Percentiles rank a stretch among this genome's conserved stretches.
Evolutionary conservation across 2,329 filamentous ascomycete genomes (phyloP).

Genomic region (Fusarium sp.): DNA sequence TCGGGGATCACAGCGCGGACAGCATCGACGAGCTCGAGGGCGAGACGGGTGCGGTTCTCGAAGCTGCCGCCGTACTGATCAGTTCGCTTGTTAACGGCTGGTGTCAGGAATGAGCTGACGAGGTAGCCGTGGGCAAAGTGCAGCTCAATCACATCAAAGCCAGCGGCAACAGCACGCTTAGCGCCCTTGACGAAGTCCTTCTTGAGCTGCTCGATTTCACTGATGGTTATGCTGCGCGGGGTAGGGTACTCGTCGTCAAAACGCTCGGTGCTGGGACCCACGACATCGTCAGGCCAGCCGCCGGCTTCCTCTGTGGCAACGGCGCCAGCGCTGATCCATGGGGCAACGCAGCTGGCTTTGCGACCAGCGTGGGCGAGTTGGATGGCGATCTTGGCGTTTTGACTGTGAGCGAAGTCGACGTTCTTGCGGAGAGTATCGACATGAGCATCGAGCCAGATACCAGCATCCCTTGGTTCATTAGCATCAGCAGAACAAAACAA

Average conservation of each 20-base stretch:
- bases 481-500: neutral
- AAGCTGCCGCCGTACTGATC: slow-evolving; percentile 77
- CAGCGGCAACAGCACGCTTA: slow-evolving; percentile 70
- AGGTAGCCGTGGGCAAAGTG: slow-evolving; percentile 86
- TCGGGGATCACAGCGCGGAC: slow-evolving; percentile 73
- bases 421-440: slow-evolving; percentile 70
- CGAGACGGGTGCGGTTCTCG: slow-evolving; percentile 78
- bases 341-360: slow-evolving; percentile 65
- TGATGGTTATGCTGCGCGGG: slow-evolving; percentile 74
- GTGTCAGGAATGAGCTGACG: slow-evolving; percentile 76
- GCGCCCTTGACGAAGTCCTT: slow-evolving; percentile 68
- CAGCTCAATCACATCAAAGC: slow-evolving; percentile 78
- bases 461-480: slow-evolving; percentile 62
- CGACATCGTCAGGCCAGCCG: slow-evolving; percentile 67
- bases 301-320: slow-evolving; percentile 62
- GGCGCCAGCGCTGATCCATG: slow-evolving; percentile 64
- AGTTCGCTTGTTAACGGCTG: slow-evolving; percentile 76
- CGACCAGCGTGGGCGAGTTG: slow-evolving; percentile 79
- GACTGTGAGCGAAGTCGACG: slow-evolving; percentile 76
- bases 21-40: slow-evolving; percentile 74
- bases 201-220: slow-evolving; percentile 76
- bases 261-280: slow-evolving; percentile 61
- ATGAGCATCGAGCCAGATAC: slow-evolving; percentile 78
- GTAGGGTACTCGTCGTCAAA: slow-evolving; percentile 70
- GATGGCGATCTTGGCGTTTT: slow-evolving; percentile 74